Evolutionary conservation across 257 asterid genomes (phyloP).

Genomic region (Solanum rostratum): DNA sequence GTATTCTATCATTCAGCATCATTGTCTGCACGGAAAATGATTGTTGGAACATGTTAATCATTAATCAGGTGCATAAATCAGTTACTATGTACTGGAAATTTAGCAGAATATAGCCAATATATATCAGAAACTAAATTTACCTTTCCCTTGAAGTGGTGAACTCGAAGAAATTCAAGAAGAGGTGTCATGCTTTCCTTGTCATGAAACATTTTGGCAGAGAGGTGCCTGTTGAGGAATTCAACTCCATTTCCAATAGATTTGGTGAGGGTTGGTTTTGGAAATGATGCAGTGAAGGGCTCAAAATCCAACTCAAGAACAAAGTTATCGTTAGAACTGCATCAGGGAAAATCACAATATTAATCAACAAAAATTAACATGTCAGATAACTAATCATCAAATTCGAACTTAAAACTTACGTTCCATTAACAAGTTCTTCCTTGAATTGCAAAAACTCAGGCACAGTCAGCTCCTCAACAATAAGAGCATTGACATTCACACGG

Average conservation of each 20-base stretch:
- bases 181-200: conserved; percentile 92
- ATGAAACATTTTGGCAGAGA: conserved; percentile 94
- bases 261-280: conserved; percentile 89
- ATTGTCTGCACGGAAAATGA: conserved; percentile 37
- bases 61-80: background rate
- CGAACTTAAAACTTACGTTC: conserved; percentile 32
- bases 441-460: conserved; percentile 77
- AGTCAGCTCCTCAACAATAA: conserved; percentile 64
- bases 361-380: background rate
- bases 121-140: conserved; percentile 14
- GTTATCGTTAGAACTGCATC: conserved; percentile 57
- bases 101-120: background rate
- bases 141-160: conserved; percentile 76
- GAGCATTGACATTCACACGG: conserved; percentile 59
- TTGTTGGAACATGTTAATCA: background rate
- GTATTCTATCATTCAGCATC: conserved; percentile 71
- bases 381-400: background rate
- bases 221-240: conserved; percentile 91
- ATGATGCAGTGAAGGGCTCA: conserved; percentile 79
- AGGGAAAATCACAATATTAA: background rate
- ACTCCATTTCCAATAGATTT: conserved; percentile 97
- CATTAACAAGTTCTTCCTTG: conserved; percentile 85
- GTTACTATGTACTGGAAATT: background rate
- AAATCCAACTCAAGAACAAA: conserved; percentile 94
- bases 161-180: conserved; percentile 78